phyloP scores from a whole-genome alignment of 108 stramenopile species.

The Skeletonema costatum region DNA sequence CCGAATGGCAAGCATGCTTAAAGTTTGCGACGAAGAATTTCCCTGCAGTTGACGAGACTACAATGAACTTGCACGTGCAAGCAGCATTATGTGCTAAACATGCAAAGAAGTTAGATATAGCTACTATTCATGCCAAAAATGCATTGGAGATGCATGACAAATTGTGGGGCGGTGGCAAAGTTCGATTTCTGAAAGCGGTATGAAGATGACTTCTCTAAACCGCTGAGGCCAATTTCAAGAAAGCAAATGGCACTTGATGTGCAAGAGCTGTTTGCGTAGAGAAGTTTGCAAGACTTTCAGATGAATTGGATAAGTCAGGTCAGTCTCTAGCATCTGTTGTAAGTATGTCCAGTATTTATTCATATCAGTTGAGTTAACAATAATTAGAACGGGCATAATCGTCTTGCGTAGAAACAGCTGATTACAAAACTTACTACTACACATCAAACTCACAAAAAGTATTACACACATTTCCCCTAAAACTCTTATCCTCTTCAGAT shows the following conservation, averaged over 20 bases:
- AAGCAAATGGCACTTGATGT: background rate
- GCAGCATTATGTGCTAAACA: slow-evolving; percentile 62
- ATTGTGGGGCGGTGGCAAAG: slow-evolving; percentile 73
- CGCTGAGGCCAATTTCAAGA: slow-evolving; percentile 37
- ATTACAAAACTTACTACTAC: no score
- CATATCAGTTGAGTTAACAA: no score
- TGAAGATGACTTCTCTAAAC: slow-evolving; percentile 55
- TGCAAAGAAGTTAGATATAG: slow-evolving; percentile 32
- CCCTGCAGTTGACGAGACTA: slow-evolving; percentile 73
- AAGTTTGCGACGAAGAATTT: slow-evolving; percentile 55
- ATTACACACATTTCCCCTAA: no score
- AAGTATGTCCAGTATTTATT: no score
- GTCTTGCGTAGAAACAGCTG: no score
- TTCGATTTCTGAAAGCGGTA: slow-evolving; percentile 62
- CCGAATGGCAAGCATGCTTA: slow-evolving; percentile 64
- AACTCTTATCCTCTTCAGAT: no score
- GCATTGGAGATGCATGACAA: slow-evolving; percentile 65
- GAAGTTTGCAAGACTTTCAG: no score
- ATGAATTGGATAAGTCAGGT: no score
- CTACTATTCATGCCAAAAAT: slow-evolving; percentile 51
- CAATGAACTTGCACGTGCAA: slow-evolving; percentile 62
- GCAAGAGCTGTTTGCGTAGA: background rate
- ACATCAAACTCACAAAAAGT: no score
- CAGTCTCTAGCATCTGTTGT: no score
- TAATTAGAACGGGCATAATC: no score